Percentiles rank a stretch among this genome's conserved stretches.
Conservation (phyloP, 345 rosid species). For the Kernera saxatilis region DNA sequence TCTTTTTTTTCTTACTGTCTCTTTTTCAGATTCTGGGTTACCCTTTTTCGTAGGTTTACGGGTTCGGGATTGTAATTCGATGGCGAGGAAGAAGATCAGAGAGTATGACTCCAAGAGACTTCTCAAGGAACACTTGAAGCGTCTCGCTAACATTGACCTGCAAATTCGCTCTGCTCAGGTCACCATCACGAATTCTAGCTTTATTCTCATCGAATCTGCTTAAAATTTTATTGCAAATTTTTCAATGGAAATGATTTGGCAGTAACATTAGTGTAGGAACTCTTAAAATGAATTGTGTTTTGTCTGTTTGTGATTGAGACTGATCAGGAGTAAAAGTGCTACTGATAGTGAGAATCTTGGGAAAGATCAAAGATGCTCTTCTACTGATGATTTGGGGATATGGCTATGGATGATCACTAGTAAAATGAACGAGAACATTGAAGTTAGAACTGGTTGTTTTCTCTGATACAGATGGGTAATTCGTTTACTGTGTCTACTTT, state of each 20-base stretch:
- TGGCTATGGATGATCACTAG: not conserved
- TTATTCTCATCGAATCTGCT: not conserved
- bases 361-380: too few relatives aligned
- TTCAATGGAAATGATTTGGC: not conserved
- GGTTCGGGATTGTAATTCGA: conserved; percentile 7
- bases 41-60: not conserved
- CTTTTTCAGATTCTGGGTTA: conserved; percentile 9
- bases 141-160: conserved; percentile 52
- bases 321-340: not conserved
- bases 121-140: conserved; percentile 67
- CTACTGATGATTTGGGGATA: not conserved
- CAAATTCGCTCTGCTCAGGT: conserved; percentile 82
- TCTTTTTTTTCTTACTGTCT: not conserved
- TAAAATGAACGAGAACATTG: not conserved
- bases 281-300: not conserved
- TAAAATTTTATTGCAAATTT: too few relatives aligned
- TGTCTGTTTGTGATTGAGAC: not conserved
- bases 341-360: not conserved
- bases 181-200: not conserved
- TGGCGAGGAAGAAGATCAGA: conserved; percentile 93
- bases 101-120: conserved; percentile 84
- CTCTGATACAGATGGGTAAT: not conserved
- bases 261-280: not conserved
- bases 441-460: not conserved
- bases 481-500: not conserved